Evolutionary conservation across 2,329 filamentous ascomycete species (phyloP), one percentile per base, ranked within the genome.

Genomic region (Clonostachys rosea): DNA sequence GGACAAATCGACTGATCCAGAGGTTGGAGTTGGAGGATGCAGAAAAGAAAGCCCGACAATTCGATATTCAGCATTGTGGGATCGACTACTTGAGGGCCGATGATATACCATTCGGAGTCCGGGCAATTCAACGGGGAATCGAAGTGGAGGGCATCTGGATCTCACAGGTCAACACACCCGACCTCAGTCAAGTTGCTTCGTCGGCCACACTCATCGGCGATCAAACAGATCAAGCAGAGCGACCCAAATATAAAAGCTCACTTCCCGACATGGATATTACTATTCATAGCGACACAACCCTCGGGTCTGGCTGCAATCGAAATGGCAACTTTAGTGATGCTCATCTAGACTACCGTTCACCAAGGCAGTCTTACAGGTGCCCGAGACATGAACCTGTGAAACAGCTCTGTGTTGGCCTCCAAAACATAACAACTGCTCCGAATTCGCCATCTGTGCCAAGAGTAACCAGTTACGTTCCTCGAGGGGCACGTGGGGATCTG

Each of bases 101-200:
- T 44, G 84, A 89, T 10, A 81, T 95, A 35, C 91, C 90, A 0
- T 96, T 96, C 58, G 91, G 92, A 17, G 81, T 94, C 46, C 83
- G 87, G 55, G 91, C 91, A 7, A 81, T 96, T 42, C 86, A 96
- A 62, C 87, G 81, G 55, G 91, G 91, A 6, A 74, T 95, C 40
- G 81, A 92, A 60, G 81, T 95, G 8, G 89, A 95, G 53, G 91
- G 90, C 5, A 91, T 96, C 44, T 90, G 87, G 84, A 81, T 87
- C 44, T 84, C 82, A 20, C 70, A 72, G 45, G 72, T 75, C 41
- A 65, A 68, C 10, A 72, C 71, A 11, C 69, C 73, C 2, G 55
- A 53, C 6, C 43, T 44, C 37, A 61, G 55, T 34, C 56, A 56
- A 11, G 36, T 47, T 8, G 47, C 52, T 34, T 58, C 61, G 6